A percentile compares a stretch with the other conserved stretches of the same genome.
Conservation (phyloP, 495 filamentous ascomycete genomes). For the Penicillium diatomitis region DNA sequence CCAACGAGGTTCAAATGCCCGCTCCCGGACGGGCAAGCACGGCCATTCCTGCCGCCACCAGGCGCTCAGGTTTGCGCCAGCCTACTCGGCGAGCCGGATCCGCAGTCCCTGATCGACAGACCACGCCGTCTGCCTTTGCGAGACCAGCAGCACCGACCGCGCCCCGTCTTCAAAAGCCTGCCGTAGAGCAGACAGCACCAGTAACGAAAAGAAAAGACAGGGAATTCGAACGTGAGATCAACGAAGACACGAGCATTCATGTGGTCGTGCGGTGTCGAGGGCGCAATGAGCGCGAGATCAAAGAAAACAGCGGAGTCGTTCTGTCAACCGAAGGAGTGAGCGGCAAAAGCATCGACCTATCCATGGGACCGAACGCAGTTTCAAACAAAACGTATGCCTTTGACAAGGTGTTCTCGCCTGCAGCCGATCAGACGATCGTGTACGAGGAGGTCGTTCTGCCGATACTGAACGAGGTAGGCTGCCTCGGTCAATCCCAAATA, state of each 20-base stretch:
- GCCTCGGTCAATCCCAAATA: background rate
- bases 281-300: conserved; percentile 81
- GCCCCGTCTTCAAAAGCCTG: conserved; percentile 29
- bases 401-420: conserved; percentile 93
- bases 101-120: conserved; percentile 30
- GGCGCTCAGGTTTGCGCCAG: conserved; percentile 48
- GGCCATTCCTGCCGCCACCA: conserved; percentile 39
- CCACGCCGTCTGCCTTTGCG: conserved; percentile 57
- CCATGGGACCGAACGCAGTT: conserved; percentile 84
- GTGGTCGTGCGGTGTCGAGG: conserved; percentile 93
- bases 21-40: conserved; percentile 44
- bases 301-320: conserved; percentile 88
- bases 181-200: conserved; percentile 28
- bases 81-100: conserved; percentile 33
- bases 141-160: conserved; percentile 40
- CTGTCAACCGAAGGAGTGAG: conserved; percentile 78
- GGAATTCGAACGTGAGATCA: conserved; percentile 64
- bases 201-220: conserved; percentile 71
- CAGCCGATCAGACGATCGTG: conserved; percentile 84
- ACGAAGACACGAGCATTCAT: conserved; percentile 90
- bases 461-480: conserved; percentile 77
- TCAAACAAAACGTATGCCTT: conserved; percentile 97
- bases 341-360: conserved; percentile 72
- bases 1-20: conserved; percentile 31
- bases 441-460: conserved; percentile 92